Conservation (phyloP, 1,139 yeast genomes). For the Trichomonascaceae sp. region DNA sequence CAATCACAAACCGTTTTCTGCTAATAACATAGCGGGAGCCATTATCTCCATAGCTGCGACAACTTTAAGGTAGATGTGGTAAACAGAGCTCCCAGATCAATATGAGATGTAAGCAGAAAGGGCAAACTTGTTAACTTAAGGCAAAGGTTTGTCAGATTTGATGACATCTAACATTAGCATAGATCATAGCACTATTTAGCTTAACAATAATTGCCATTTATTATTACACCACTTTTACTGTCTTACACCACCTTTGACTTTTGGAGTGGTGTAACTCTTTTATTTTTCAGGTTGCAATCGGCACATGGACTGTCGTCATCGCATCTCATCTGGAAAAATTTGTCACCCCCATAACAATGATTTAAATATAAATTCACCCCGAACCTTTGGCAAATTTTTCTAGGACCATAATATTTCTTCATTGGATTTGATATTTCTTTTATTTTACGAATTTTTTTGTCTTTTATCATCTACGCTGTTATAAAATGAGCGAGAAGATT, state of each 20-base stretch:
- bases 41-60: slow-evolving; percentile 18
- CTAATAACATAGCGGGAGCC: slow-evolving; percentile 9
- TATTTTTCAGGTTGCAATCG: background rate
- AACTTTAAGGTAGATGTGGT: slow-evolving; percentile 14
- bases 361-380: background rate
- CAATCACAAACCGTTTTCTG: background rate
- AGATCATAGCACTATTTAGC: no score
- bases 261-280: background rate
- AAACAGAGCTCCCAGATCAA: slow-evolving; percentile 20
- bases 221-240: background rate
- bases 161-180: background rate
- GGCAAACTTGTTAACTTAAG: background rate
- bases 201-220: background rate
- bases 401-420: background rate
- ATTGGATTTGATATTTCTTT: background rate
- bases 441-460: background rate
- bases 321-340: background rate
- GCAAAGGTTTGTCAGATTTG: slow-evolving; percentile 3
- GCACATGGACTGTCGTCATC: background rate
- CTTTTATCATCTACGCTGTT: background rate
- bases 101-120: slow-evolving; percentile 10
- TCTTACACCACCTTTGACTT: background rate
- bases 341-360: background rate
- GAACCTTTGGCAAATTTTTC: background rate
- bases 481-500: background rate